Evolutionary conservation across 805 yeast genomes (phyloP), one percentile per base, ranked within the genome.

Genomic region (Isabelozyma pseudorhagii): DNA sequence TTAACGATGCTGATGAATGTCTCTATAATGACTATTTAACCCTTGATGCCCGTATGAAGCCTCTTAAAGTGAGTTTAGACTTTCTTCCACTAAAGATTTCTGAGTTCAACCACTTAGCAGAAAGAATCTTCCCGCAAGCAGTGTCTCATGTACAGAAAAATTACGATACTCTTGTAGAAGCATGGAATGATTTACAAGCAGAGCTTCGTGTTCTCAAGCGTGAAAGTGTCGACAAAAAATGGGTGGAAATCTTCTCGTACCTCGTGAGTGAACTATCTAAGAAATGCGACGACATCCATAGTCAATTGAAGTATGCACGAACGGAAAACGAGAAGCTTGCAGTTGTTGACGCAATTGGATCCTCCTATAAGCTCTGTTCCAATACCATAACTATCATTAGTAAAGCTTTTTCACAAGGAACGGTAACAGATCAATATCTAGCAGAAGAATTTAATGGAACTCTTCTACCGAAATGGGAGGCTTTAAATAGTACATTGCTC

Each of bases 181-280:
- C 74, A 50, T 75, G 79, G 66, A 61, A 69, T 15, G 64, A 68
- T 48, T 62, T 84, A 44, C 67, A 69, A 8, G 56, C 57, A 9
- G 80, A 78, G 46, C 53, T 81, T 11, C 60, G 60, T 3, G 64
- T 60, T 6, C 64, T 84, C 51, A 77, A 78, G 55, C 52, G 50
- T 4, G 81, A 79, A 40, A 54, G 78, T 28, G 71, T 85, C 4
- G 84, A 82, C 50, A 60, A 67, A 28, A 74, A 82, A 58, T 85
- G 89, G 89, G 66, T 71, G 53, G 75, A 75, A 21, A 68, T 83
- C 2, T 82, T 84, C 52, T 66, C 66, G 27, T 77, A 71, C 50
- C 59, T 84, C 46, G 68, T 80, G 42, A 61, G 67, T 3, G 81
- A 81, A 52, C 59, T 77, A 4, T 57, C 61, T 0, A 44, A 39